Evolutionary conservation across 176 grass and related monocot genomes (phyloP).

Genomic region (Puccinellia tenuiflora): DNA sequence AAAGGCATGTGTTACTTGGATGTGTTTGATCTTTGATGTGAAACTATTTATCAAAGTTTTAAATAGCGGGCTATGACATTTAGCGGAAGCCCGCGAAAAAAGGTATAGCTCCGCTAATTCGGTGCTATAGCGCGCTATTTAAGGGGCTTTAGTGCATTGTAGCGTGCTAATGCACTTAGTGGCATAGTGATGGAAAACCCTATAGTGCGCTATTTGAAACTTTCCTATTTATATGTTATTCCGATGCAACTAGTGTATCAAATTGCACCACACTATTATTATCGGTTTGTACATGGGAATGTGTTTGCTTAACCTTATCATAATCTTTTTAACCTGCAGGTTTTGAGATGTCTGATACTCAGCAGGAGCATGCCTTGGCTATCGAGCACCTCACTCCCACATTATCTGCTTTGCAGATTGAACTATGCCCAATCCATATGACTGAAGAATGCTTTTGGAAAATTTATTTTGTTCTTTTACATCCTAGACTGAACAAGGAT

Average conservation of each 20-base stretch:
- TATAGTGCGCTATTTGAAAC: no score
- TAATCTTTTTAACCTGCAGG: conserved; percentile 39
- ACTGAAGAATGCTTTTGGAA: conserved; percentile 93
- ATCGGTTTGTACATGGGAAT: not conserved
- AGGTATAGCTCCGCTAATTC: no score
- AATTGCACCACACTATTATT: not conserved
- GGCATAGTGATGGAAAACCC: no score
- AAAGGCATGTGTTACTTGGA: not conserved
- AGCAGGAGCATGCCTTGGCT: conserved; percentile 76
- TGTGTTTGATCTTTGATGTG: not conserved
- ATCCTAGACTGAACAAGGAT: conserved; percentile 81
- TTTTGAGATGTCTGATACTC: conserved; percentile 92
- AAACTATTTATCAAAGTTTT: no score
- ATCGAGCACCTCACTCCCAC: conserved; percentile 67
- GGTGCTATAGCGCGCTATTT: no score
- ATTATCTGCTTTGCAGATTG: conserved; percentile 82
- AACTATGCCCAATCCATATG: conserved; percentile 85
- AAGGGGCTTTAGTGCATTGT: no score
- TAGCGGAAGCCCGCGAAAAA: no score
- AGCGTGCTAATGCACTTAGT: no score
- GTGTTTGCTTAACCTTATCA: conserved; percentile 6
- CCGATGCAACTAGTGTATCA: not conserved
- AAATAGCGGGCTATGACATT: no score
- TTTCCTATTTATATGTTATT: not conserved
- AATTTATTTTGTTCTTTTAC: conserved; percentile 96